Conservation (phyloP, 768 basidiomycete genomes). For the Cystofilobasidium bisporidii region DNA sequence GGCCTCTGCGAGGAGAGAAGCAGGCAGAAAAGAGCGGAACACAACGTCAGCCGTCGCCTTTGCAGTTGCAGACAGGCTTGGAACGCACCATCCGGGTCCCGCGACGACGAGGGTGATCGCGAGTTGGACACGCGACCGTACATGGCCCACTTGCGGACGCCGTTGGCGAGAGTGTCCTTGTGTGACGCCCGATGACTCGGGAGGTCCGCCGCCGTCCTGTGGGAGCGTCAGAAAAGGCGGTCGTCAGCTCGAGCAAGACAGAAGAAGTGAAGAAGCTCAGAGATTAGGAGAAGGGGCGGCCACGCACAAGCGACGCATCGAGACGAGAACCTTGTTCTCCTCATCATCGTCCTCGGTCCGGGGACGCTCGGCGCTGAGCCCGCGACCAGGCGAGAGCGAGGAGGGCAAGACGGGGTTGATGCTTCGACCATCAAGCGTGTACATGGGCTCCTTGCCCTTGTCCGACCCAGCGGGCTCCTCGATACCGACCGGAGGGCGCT, state of each 20-base stretch:
- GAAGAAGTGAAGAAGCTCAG: too few species aligned
- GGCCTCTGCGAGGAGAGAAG: neutral
- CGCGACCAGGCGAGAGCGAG: neutral
- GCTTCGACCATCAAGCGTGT: neutral
- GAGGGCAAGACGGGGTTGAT: neutral
- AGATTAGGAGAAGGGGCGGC: too few species aligned
- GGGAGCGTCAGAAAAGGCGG: too few species aligned
- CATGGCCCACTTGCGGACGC: constrained; percentile 5
- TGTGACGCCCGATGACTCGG: constrained; percentile 2
- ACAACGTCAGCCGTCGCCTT: too few species aligned
- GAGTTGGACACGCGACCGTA: neutral
- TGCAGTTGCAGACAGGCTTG: too few species aligned
- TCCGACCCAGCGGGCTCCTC: neutral
- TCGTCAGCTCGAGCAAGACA: too few species aligned
- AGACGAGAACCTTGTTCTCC: neutral
- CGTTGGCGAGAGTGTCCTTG: neutral
- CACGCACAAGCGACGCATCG: neutral
- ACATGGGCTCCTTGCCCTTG: neutral
- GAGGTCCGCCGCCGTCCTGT: constrained; percentile 2
- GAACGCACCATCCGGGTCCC: neutral
- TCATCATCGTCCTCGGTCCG: neutral
- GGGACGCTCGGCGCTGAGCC: neutral
- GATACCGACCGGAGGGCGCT: neutral
- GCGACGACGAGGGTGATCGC: neutral
- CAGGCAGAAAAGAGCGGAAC: too few species aligned